Evolutionary conservation across 2,329 filamentous ascomycete genomes (phyloP).

Genomic region (Elsinoe fawcettii): DNA sequence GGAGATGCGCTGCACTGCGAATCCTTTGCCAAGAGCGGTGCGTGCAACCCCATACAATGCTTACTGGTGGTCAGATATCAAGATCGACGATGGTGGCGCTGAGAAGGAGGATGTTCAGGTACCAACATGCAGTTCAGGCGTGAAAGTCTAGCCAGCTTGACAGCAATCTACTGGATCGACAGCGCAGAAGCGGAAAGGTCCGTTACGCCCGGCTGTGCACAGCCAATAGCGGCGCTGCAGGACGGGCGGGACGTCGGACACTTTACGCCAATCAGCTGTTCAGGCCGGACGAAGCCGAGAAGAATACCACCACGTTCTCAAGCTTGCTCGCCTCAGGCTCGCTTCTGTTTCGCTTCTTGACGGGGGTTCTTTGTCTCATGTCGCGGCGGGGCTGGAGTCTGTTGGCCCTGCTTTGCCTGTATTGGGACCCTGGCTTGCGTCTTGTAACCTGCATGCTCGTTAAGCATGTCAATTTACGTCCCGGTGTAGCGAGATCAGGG

Average conservation of each 20-base stretch:
- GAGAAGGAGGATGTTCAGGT: background rate
- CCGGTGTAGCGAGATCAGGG: conserved; percentile 6
- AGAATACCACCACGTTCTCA: background rate
- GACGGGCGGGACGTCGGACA: background rate
- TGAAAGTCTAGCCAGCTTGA: background rate
- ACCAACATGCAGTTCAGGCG: background rate
- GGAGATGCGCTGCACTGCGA: background rate
- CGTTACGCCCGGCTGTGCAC: background rate
- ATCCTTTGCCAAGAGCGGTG: background rate
- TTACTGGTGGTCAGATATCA: background rate
- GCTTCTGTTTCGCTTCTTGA: background rate
- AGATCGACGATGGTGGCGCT: background rate
- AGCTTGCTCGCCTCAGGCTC: background rate
- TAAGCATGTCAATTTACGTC: background rate
- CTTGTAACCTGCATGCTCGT: conserved; percentile 1
- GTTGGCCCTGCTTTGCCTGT: background rate
- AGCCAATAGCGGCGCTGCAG: background rate
- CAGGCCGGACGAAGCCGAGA: background rate
- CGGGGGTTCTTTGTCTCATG: background rate
- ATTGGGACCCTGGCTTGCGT: background rate
- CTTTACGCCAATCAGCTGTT: background rate
- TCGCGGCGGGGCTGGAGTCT: background rate
- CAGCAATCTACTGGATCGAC: background rate
- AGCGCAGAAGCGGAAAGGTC: background rate
- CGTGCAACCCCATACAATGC: background rate